A percentile compares a stretch with the other conserved stretches of the same genome.
Conservation (phyloP, 1,139 yeast genomes). For the Kodamaea derodonti region DNA sequence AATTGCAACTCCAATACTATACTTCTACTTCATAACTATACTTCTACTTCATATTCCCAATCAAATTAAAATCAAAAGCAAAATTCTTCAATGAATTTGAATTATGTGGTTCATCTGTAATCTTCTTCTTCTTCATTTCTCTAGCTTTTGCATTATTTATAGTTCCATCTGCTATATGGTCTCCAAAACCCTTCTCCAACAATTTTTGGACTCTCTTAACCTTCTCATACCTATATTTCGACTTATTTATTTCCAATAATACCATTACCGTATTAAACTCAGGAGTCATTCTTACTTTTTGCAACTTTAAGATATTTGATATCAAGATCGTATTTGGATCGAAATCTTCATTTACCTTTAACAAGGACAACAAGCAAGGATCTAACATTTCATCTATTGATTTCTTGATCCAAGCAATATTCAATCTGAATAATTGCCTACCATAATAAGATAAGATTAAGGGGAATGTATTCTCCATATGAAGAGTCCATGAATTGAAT, state of each 20-base stretch:
- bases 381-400: conserved; percentile 11
- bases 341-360: neutral
- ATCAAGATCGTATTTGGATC: conserved; percentile 5
- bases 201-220: too few relatives aligned
- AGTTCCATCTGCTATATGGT: neutral
- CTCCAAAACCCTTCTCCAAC: neutral
- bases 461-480: conserved; percentile 31
- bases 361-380: conserved; percentile 3
- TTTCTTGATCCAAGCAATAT: conserved; percentile 17
- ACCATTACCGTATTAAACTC: conserved; percentile 11
- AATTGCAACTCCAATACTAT: too few relatives aligned
- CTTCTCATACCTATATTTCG: conserved; percentile 1
- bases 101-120: neutral
- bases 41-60: too few relatives aligned
- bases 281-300: conserved; percentile 5
- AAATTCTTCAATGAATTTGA: neutral
- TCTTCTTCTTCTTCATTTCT: neutral
- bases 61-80: neutral
- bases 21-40: too few relatives aligned
- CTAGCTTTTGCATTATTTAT: neutral
- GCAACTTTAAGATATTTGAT: conserved; percentile 10
- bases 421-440: conserved; percentile 23
- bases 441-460: conserved; percentile 37
- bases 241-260: conserved; percentile 9
- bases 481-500: conserved; percentile 24